Base-by-base conservation (phyloP, 2,329 filamentous ascomycete genomes). In the Colletotrichum tofieldiae region DNA sequence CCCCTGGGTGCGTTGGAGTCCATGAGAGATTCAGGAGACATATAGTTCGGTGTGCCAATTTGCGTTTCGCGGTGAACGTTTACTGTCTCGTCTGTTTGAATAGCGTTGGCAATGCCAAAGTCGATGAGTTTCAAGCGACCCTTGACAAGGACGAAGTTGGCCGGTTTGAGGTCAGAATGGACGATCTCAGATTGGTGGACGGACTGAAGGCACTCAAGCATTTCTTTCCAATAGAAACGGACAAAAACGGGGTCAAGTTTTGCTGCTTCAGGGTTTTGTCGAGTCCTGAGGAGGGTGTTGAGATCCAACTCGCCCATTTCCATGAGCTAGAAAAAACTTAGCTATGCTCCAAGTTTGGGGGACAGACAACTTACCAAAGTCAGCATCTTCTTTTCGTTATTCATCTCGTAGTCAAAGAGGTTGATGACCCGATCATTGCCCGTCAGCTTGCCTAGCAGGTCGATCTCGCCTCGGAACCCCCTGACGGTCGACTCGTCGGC, bases 191-290 rank as follows among this genome's bases (percentile, higher is more conserved):
- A 88, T 16, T 93, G 90, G 80, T 99, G 96, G 1, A 99, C 95
- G 0, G 96, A 91, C 76, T 94, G 90, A 7, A 99, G 91, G 80
- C 96, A 98, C 81, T 98, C 95, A 23, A 99, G 91, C 96, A 99
- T 99, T 83, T 99, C 96, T 82, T 97, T 96, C 96, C 96, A 99
- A 86, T 98, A 98, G 83, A 94, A 97, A n/a, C 96, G 93, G 16
- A 96, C 94, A 81, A 98, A 98, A 65, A 93, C 93, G 1, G 94
- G 89, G 79, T 99, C 96, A 73, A 99, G 93, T 72, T 88, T 90
- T 49, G 93, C 90, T 65, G 93, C 90, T 73, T 95, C 92, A 0
- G 87, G 89, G 77, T 92, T 94, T 77, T 94, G 85, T 12, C 92
- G 91, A 75, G 92, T 89, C 45, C 91, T 92, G 75, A 99, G 88